Percentiles rank a stretch among this genome's conserved stretches.
These are phyloP conservation scores for Isabelozyma pseudorhagii DNA, from an alignment of 805 yeast species.

Conservation along the genomic window DNA sequence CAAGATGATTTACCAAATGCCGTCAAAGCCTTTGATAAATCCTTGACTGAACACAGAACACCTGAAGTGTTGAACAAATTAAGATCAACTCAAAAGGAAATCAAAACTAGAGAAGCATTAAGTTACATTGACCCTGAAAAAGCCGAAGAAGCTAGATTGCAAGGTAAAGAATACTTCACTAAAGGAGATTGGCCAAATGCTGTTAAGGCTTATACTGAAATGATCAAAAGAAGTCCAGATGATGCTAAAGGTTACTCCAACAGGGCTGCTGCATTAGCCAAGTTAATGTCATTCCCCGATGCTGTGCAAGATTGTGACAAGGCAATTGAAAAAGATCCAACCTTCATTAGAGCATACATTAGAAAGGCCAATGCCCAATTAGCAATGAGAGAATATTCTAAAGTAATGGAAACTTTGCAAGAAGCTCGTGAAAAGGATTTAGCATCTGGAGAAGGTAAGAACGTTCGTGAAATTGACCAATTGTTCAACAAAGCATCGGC, in stretches of 20 bases:
- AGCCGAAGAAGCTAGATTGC: constrained; percentile 92
- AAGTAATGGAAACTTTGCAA: constrained; percentile 77
- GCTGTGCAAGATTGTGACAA: constrained; percentile 88
- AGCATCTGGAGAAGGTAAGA: constrained; percentile 54
- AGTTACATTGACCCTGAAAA: constrained; percentile 83
- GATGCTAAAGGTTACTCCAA: constrained; percentile 97
- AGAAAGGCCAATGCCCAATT: constrained; percentile 94
- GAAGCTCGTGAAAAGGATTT: constrained; percentile 74
- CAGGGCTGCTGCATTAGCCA: constrained; percentile 95
- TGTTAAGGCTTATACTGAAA: constrained; percentile 90
- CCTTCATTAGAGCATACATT: constrained; percentile 89
- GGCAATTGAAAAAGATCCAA: constrained; percentile 86
- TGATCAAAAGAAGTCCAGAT: constrained; percentile 94
- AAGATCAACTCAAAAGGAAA: constrained; percentile 81
- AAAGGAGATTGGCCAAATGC: constrained; percentile 97
- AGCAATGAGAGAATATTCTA: constrained; percentile 82
- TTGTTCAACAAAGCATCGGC: constrained; percentile 72
- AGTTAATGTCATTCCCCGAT: constrained; percentile 95
- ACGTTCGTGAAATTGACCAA: constrained; percentile 74
- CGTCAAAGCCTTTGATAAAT: constrained; percentile 75
- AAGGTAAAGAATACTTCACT: constrained; percentile 86
- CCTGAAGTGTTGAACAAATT: constrained; percentile 88
- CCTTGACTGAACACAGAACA: constrained; percentile 95
- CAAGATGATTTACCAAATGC: constrained; percentile 71
- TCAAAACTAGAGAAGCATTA: constrained; percentile 73